Base-by-base conservation (phyloP, 2,329 filamentous ascomycete species). In the Chaetoscypha palmicola region DNA sequence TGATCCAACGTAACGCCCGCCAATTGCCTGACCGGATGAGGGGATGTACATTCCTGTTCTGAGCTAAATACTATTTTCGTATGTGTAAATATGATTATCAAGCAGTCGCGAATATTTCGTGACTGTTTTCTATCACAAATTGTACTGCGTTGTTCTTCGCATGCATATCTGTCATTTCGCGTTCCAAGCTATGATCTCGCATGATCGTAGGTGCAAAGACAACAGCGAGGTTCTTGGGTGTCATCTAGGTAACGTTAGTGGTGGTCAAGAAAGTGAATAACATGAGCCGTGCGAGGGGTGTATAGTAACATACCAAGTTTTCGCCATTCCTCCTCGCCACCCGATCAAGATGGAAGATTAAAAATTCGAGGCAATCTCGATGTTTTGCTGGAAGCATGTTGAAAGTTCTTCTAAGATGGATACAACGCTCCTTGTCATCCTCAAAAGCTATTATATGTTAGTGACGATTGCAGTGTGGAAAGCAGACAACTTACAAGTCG, bases 171-270 rank as follows among this genome's bases (percentile, higher is more conserved):
- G 83, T 91, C 81, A 98, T 94, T 65, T 98, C 92, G 49, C 89
- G 81, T 64, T 94, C 88, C 49, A 97, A 77, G 58, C 83, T 91
- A 61, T 81, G 75, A 45, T 94, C 89, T 55, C 91, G 79, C 87
- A 98, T 94, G 56, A 98, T 94, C 1, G 92, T 98, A 5, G 92
- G 92, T 7, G 92, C 92, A 62, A 98, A 98, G 28, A 98, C 92
- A 32, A 98, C 92, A 3, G 92, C 89, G 49, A 97, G 69, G 62
- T 98, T 98, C 67, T 94, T 86, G 45, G 91, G 86, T 19, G 88
- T 95, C 92, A 98, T 98, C 80, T 86, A 48, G 2, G 35, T 10
- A 35, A 21, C 3, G 46, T 65, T 52, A 67, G 60, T 28, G 32
- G 16, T 16, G 32, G 5, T 19, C 32, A 17, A n/a, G n/a, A n/a